These are phyloP conservation scores for Uromyces viciae-fabae DNA, from an alignment of 1,284 basidiomycete genomes.

Conservation along the genomic window DNA sequence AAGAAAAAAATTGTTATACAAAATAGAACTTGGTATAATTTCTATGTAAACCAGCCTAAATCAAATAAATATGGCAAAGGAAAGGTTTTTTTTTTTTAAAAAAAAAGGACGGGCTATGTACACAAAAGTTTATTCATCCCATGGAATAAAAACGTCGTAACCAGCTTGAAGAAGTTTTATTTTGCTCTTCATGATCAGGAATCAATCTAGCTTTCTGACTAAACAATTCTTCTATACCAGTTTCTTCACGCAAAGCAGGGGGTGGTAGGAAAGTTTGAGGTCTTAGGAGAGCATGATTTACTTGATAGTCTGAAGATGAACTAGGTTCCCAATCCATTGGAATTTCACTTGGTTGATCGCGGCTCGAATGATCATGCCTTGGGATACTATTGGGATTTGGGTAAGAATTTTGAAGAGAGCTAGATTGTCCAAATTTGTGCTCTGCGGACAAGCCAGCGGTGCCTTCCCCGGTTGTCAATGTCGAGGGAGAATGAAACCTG, in stretches of 20 bases:
- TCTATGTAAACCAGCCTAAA: too few relatives aligned
- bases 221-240: slow-evolving; percentile 43
- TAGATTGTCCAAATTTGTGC: neutral
- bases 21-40: too few relatives aligned
- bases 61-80: too few relatives aligned
- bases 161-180: slow-evolving; percentile 6
- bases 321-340: slow-evolving; percentile 43
- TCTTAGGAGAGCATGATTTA: slow-evolving; percentile 11
- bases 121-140: too few relatives aligned
- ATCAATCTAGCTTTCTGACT: slow-evolving; percentile 7
- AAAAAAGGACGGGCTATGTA: too few relatives aligned
- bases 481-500: neutral
- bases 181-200: neutral
- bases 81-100: neutral
- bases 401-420: neutral
- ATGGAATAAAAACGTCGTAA: neutral
- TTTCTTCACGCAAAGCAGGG: slow-evolving; percentile 18
- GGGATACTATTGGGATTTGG: too few relatives aligned
- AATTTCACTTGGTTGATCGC: neutral
- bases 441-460: neutral
- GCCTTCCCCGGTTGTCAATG: neutral
- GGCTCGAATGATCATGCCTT: too few relatives aligned
- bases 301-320: neutral
- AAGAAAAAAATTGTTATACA: neutral
- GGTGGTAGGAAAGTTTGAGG: slow-evolving; percentile 44